These are phyloP conservation scores for Talinum fruticosum DNA, from an alignment of 148 eudicot genomes.

Conservation along the genomic window DNA sequence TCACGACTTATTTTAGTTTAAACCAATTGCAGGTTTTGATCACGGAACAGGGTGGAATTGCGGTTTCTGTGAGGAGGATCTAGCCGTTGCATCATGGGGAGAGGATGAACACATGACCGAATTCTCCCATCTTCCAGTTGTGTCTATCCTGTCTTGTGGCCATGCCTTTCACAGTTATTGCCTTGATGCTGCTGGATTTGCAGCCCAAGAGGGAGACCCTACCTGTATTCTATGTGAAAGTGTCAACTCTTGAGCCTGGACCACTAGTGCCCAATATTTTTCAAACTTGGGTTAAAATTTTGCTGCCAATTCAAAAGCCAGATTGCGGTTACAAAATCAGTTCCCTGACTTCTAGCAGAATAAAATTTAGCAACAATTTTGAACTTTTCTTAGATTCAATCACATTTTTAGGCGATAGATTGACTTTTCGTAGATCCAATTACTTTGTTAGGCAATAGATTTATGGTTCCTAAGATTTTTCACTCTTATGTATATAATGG, in stretches of 20 bases:
- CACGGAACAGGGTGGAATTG: slow-evolving; percentile 20
- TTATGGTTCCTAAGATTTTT: too few relatives aligned
- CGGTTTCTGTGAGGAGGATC: slow-evolving; percentile 33
- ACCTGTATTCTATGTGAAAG: slow-evolving; percentile 37
- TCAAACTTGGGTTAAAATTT: slow-evolving; percentile 10
- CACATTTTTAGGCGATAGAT: too few relatives aligned
- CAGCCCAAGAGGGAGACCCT: slow-evolving; percentile 29
- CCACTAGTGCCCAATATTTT: background rate
- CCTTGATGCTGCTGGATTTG: slow-evolving; percentile 19
- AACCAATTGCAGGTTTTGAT: slow-evolving; percentile 8
- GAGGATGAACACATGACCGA: background rate
- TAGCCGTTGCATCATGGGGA: slow-evolving; percentile 20
- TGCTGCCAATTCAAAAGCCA: background rate
- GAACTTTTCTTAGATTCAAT: too few relatives aligned
- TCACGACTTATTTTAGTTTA: background rate
- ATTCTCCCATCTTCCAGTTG: slow-evolving; percentile 30
- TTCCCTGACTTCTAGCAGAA: background rate
- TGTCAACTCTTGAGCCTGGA: background rate
- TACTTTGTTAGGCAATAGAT: background rate
- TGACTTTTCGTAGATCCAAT: too few relatives aligned
- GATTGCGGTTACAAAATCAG: background rate
- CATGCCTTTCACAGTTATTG: slow-evolving; percentile 45
- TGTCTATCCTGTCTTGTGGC: slow-evolving; percentile 46
- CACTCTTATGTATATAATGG: background rate
- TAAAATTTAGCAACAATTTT: too few relatives aligned